phyloP scores from a whole-genome alignment of 768 basidiomycete genomes.

The Xerocomus spinulosus region DNA sequence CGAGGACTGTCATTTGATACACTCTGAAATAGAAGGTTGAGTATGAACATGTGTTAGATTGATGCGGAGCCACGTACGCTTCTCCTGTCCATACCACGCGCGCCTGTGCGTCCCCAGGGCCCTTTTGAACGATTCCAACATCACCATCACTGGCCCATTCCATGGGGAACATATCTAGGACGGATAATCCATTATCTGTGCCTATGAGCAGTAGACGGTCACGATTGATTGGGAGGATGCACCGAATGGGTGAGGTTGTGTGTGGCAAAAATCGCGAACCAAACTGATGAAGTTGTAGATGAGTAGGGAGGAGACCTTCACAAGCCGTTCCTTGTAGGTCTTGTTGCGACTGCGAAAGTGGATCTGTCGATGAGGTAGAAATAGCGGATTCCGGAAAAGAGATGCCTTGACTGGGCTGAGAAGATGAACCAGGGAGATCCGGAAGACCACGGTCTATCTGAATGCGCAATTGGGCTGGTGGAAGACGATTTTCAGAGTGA shows the following conservation, averaged over 20 bases:
- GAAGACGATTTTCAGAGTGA: constrained; percentile 6
- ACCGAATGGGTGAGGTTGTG: constrained; percentile 67
- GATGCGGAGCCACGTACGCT: constrained; percentile 42
- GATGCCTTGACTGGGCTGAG: constrained; percentile 1
- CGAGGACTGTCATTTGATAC: constrained; percentile 72
- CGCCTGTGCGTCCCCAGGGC: constrained; percentile 68
- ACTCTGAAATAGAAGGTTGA: constrained; percentile 42
- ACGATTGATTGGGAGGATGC: constrained; percentile 63
- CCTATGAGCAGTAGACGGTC: constrained; percentile 72
- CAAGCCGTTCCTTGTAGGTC: constrained; percentile 37
- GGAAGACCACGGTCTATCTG: constrained; percentile 39
- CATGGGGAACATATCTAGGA: constrained; percentile 77
- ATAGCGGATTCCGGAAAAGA: constrained; percentile 7
- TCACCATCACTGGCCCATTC: constrained; percentile 51
- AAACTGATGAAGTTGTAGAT: constrained; percentile 68
- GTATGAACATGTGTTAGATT: background rate
- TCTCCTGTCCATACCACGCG: constrained; percentile 74
- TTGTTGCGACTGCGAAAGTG: constrained; percentile 27
- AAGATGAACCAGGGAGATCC: constrained; percentile 16
- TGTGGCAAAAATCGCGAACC: constrained; percentile 86
- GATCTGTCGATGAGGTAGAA: constrained; percentile 22
- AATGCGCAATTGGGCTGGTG: constrained; percentile 36
- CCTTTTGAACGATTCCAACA: constrained; percentile 42
- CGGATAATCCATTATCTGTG: constrained; percentile 74
- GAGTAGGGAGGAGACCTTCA: constrained; percentile 56